phyloP scores from a whole-genome alignment of 2,329 filamentous ascomycete species.

The Rosellinia necatrix region DNA sequence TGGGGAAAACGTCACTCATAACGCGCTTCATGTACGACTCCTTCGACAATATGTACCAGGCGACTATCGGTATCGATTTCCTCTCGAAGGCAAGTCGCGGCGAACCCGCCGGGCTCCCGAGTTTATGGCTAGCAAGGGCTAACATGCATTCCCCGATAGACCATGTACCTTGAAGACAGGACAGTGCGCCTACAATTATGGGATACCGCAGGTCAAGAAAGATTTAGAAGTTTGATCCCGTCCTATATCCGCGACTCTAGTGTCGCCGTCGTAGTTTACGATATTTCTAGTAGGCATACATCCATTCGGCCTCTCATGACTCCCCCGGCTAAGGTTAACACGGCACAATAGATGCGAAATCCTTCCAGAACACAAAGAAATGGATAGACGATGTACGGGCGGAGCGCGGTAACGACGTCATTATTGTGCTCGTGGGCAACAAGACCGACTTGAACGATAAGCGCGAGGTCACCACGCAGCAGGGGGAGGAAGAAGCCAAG shows the following conservation, averaged over 20 bases:
- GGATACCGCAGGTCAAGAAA: conserved; percentile 97
- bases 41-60: conserved; percentile 99
- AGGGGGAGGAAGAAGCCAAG: conserved; percentile 97
- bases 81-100: conserved; percentile 78
- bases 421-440: conserved; percentile 97
- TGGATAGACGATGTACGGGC: conserved; percentile 99
- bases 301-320: background rate
- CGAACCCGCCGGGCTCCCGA: background rate
- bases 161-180: conserved; percentile 99
- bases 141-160: conserved; percentile 55
- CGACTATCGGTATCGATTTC: conserved; percentile 99
- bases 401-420: conserved; percentile 96
- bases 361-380: conserved; percentile 98
- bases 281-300: conserved; percentile 76
- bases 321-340: conserved; percentile 19
- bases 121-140: conserved; percentile 16
- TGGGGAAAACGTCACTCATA: conserved; percentile 98
- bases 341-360: conserved; percentile 72
- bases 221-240: conserved; percentile 95
- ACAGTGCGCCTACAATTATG: conserved; percentile 96
- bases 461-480: conserved; percentile 92
- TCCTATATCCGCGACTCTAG: conserved; percentile 98
- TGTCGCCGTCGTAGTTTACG: conserved; percentile 97
- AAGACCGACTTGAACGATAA: conserved; percentile 99
- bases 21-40: conserved; percentile 99